Evolutionary conservation across 805 yeast species (phyloP), one percentile per base, ranked within the genome.

Genomic region (Saturnispora quitensis): DNA sequence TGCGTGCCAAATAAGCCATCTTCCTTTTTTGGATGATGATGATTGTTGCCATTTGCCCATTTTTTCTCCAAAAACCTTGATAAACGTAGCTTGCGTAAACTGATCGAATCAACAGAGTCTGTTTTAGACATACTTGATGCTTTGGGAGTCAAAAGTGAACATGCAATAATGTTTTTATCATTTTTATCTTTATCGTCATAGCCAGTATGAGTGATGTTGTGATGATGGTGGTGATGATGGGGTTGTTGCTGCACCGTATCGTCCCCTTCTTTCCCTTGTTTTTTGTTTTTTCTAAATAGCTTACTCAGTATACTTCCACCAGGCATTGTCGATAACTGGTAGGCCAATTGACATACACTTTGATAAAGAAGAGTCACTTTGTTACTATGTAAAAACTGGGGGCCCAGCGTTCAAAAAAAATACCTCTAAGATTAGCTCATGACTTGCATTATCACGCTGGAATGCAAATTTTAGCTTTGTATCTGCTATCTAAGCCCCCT

Each of bases 51-150:
- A 7, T 25, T 43, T 7, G 18, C 36, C 51, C 51, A 49, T 40
- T 50, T 50, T 42, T 56, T 56, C 38, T 56, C 58, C 28, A 56
- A 47, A 36, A 56, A 56, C 24, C 58, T 50, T 4, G 56, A 50
- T n/a, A 56, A 46, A 24, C 50, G 52, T 15, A 53, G 31, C 43
- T 56, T 55, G 17, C 50, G 58, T 8, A 49, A 12, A 33, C 52
- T 51, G 7, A 49, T 44, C 3, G 58, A 56, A 31, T 56, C 58
- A 17, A 56, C 48, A 2, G 56, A 49, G 15, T 49, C 51, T 20
- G 51, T 43, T 25, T 49, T 49, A 10, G 51, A 49, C 47, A 49
- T 49, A 7, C 25, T 28, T 1, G 47, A 25, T 7, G 47, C 25
- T 10, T 27, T 43, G 2, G 51, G 51, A 4, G 47, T 35, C 22